These are phyloP conservation scores for Actinomucor elegans DNA, from an alignment of 371 early-diverging fungal species.

Conservation along the genomic window DNA sequence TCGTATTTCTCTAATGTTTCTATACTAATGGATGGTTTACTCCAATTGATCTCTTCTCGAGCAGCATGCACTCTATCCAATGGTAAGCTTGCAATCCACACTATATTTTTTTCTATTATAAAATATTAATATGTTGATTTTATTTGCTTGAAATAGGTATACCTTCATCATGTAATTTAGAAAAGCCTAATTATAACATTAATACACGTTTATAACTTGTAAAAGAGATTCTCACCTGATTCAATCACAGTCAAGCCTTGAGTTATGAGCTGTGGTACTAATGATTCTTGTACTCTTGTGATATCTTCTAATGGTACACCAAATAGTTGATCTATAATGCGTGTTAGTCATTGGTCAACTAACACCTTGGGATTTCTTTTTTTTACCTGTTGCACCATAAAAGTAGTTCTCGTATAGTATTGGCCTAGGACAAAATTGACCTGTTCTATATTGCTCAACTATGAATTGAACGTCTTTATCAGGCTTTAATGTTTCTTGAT, in stretches of 20 bases:
- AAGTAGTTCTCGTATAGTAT: slow-evolving; percentile 62
- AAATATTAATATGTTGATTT: not conserved
- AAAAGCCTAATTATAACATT: slow-evolving; percentile 18
- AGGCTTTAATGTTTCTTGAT: slow-evolving; percentile 68
- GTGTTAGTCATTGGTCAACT: too few species aligned
- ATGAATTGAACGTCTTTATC: slow-evolving; percentile 66
- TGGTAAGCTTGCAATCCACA: slow-evolving; percentile 63
- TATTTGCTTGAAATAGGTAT: too few species aligned
- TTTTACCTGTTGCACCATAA: slow-evolving; percentile 54
- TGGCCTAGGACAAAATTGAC: slow-evolving; percentile 63
- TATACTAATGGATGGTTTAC: slow-evolving; percentile 43
- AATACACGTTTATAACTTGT: too few species aligned
- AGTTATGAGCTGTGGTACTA: slow-evolving; percentile 62
- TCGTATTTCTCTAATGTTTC: slow-evolving; percentile 59
- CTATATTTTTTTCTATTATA: slow-evolving; percentile 27
- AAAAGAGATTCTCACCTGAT: slow-evolving; percentile 25
- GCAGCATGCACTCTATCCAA: slow-evolving; percentile 63
- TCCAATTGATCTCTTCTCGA: slow-evolving; percentile 59
- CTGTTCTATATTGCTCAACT: slow-evolving; percentile 71
- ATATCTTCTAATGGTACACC: slow-evolving; percentile 72
- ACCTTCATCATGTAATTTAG: slow-evolving; percentile 36
- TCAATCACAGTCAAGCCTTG: slow-evolving; percentile 47
- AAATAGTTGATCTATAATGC: slow-evolving; percentile 71
- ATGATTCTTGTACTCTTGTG: slow-evolving; percentile 51
- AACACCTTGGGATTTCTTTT: too few species aligned